phyloP scores from a whole-genome alignment of 176 grass and related monocot genomes.

The Phoenix dactylifera region DNA sequence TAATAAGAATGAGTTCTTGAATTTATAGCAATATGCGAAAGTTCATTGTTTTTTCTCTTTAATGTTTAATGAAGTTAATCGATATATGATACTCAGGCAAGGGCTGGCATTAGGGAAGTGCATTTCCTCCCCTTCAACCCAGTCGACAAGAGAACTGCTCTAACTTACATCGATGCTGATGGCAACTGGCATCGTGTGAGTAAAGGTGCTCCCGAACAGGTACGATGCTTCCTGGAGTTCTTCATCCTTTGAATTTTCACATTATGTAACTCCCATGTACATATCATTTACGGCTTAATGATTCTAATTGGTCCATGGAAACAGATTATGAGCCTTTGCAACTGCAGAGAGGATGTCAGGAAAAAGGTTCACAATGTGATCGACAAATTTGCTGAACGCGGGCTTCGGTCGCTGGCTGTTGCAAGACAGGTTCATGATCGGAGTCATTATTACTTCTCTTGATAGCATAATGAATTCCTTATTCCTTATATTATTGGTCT shows the following conservation, averaged over 20 bases:
- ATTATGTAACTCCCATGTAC: no score
- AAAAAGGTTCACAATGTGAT: constrained; percentile 4
- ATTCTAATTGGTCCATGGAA: background rate
- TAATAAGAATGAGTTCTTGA: background rate
- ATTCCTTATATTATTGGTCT: background rate
- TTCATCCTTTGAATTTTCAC: no score
- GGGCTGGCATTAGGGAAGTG: constrained; percentile 72
- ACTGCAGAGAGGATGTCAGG: constrained; percentile 5
- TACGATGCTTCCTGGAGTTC: background rate
- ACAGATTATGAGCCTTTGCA: constrained; percentile 48
- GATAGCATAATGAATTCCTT: background rate
- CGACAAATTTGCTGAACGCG: constrained; percentile 1
- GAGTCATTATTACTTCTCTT: no score
- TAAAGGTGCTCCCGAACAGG: constrained; percentile 98
- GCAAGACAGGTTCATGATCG: constrained; percentile 48
- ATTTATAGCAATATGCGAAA: background rate
- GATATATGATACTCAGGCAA: background rate
- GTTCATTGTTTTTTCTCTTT: no score
- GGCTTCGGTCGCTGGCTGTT: constrained; percentile 8
- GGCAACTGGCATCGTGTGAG: constrained; percentile 91
- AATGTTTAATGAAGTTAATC: no score
- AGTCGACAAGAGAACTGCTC: constrained; percentile 93
- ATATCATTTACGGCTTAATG: no score
- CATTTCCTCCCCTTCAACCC: constrained; percentile 99
- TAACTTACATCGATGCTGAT: constrained; percentile 73